A percentile compares a stretch with the other conserved stretches of the same genome.
phyloP scores from a whole-genome alignment of 768 basidiomycete species.

The Candolleomyces eurysporus region DNA sequence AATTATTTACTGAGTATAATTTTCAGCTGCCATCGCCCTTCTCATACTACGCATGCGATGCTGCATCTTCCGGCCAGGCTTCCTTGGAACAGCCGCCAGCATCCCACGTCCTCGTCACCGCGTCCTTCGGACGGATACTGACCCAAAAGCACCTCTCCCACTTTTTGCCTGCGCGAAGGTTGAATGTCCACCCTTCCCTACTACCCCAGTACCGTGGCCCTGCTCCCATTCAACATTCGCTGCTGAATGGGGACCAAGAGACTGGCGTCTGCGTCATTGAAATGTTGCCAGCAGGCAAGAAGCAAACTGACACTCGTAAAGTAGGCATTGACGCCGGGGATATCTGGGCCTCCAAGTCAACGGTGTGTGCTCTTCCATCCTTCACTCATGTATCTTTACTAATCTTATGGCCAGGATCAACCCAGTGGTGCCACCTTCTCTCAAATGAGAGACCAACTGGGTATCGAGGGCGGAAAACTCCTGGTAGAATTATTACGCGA shows the following conservation, averaged over 20 bases:
- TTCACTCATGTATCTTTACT: background rate
- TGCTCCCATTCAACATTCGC: slow-evolving; percentile 83
- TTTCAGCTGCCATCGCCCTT: slow-evolving; percentile 40
- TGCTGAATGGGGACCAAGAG: slow-evolving; percentile 62
- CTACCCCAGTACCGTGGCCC: slow-evolving; percentile 88
- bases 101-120: slow-evolving; percentile 71
- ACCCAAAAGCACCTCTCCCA: slow-evolving; percentile 55
- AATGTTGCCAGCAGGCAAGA: slow-evolving; percentile 44
- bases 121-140: slow-evolving; percentile 90
- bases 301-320: slow-evolving; percentile 23
- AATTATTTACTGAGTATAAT: background rate
- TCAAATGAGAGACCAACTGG: slow-evolving; percentile 57
- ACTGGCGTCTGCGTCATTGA: slow-evolving; percentile 83
- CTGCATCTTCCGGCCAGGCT: background rate
- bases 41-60: slow-evolving; percentile 9
- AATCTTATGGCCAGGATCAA: slow-evolving; percentile 41
- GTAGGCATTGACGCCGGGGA: slow-evolving; percentile 77
- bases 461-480: slow-evolving; percentile 61
- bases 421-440: slow-evolving; percentile 51
- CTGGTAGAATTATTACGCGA: slow-evolving; percentile 69
- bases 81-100: slow-evolving; percentile 21
- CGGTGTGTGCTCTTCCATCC: slow-evolving; percentile 44
- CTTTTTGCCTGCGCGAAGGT: slow-evolving; percentile 56
- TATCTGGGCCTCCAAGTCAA: slow-evolving; percentile 53
- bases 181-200: slow-evolving; percentile 90